Percentiles rank a stretch among this genome's conserved stretches.
Evolutionary conservation across 768 basidiomycete genomes (phyloP).

Genomic region (Floccularia luteovirens): DNA sequence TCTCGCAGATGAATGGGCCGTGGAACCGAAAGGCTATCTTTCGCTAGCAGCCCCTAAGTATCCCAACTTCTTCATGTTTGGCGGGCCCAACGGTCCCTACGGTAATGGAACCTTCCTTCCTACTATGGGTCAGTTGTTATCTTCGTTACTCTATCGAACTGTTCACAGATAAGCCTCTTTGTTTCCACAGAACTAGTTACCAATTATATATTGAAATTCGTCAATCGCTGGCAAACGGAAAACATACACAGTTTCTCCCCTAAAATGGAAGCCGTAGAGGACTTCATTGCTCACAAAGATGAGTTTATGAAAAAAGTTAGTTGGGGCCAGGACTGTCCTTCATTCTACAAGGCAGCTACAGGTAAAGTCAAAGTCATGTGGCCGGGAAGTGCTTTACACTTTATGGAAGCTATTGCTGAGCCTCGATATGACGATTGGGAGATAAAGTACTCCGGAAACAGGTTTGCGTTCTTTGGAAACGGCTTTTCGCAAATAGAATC

Average conservation of each 20-base stretch:
- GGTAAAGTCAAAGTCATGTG: conserved; percentile 24
- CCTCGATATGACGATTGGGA: conserved; percentile 28
- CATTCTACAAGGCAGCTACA: conserved; percentile 23
- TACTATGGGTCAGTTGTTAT: conserved; percentile 17
- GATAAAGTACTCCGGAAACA: conserved; percentile 22
- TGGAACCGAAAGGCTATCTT: conserved; percentile 20
- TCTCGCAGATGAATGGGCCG: conserved; percentile 22
- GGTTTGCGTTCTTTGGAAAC: conserved; percentile 25
- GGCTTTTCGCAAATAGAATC: conserved; percentile 24
- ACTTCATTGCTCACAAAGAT: conserved; percentile 22
- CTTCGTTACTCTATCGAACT: neutral
- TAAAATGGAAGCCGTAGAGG: conserved; percentile 23
- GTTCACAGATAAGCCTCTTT: neutral
- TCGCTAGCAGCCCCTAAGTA: conserved; percentile 21
- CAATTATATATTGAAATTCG: conserved; percentile 24
- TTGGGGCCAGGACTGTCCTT: conserved; percentile 20
- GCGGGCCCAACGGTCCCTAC: conserved; percentile 25
- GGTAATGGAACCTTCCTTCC: conserved; percentile 24
- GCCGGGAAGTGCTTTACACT: conserved; percentile 28
- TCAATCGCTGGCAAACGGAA: conserved; percentile 25
- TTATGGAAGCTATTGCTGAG: conserved; percentile 21
- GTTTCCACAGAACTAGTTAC: conserved; percentile 18
- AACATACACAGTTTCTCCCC: conserved; percentile 26
- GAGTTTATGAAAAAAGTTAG: conserved; percentile 24
- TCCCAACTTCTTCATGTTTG: conserved; percentile 24